Evolutionary conservation across 441 rosid genomes (phyloP).

Genomic region (Omphalea diandra): DNA sequence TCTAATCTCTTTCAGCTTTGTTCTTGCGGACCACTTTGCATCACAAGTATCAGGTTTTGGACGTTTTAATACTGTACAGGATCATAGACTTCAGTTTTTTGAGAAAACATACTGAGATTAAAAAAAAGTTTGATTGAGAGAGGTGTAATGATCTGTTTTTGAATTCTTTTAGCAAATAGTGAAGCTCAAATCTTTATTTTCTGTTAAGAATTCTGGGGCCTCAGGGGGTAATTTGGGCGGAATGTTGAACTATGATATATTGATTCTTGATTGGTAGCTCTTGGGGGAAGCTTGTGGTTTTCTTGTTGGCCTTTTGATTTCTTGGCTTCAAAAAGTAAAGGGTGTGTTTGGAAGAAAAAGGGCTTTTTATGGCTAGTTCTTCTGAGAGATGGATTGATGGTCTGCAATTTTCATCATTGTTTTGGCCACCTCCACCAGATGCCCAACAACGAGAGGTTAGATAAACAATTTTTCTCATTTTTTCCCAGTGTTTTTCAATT

Average conservation of each 20-base stretch:
- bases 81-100: constrained; percentile 3
- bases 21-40: constrained; percentile 17
- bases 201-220: constrained; percentile 31
- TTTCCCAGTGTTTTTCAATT: neutral
- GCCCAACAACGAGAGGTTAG: constrained; percentile 76
- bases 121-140: constrained; percentile 16
- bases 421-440: constrained; percentile 89
- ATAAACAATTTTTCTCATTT: neutral
- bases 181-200: constrained; percentile 8
- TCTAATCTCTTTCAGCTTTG: constrained; percentile 8
- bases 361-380: constrained; percentile 54
- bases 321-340: neutral
- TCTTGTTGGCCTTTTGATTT: constrained; percentile 11
- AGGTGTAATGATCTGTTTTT: constrained; percentile 24
- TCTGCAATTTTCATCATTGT: constrained; percentile 83
- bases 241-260: constrained; percentile 54
- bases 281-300: constrained; percentile 12
- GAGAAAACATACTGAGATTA: constrained; percentile 8
- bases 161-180: constrained; percentile 3
- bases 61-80: constrained; percentile 18
- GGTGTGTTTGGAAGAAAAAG: neutral
- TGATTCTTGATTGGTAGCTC: constrained; percentile 61
- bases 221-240: constrained; percentile 25
- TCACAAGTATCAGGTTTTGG: constrained; percentile 13
- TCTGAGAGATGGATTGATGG: constrained; percentile 97